Evolutionary conservation across 2,329 filamentous ascomycete genomes (phyloP), one percentile per base, ranked within the genome.

Genomic region (Anisogramma anomala): DNA sequence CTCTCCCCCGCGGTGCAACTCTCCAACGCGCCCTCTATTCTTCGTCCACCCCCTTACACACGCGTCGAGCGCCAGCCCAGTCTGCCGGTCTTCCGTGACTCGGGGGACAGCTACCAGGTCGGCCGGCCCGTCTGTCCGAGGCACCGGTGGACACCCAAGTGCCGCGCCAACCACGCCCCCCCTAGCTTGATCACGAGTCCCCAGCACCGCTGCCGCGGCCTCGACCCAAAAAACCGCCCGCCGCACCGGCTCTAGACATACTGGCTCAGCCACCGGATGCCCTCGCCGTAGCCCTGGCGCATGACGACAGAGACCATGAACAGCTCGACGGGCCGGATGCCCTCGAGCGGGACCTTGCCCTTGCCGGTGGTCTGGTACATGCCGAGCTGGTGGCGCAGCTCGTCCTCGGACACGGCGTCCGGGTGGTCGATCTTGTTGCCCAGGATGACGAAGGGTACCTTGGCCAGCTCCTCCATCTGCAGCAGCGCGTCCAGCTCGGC

Each of bases 351-450:
- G 48, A 93, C 81, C 74, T 93, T 94, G 65, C 87, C 87, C 76
- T 95, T 94, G 56, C 88, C 88, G 47, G 86, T 94, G 42, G 88
- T 94, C 67, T 96, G 89, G 68, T 93, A 96, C 57, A 98, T 67
- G 49, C 91, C 91, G 45, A 98, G 72, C 62, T 88, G 83, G 61
- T 89, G 82, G 63, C 91, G 78, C 58, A 96, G 75, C 69, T 95
- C 86, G 56, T 96, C 89, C 73, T 98, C 91, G 51, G 83, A 89
- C 41, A 96, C 81, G 49, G 91, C 91, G 53, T 93, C 84, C 40
- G 88, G 88, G 69, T 96, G 88, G 64, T 98, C 91, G 63, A 98
- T 98, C 79, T 98, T 98, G 79, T 98, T 98, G 55, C 91, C 91
- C 49, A 98, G 77, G 54, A 98, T 79, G 48, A 96, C 77, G 64